These are phyloP conservation scores for Claviceps capensis DNA, from an alignment of 2,329 filamentous ascomycete species.

Conservation along the genomic window DNA sequence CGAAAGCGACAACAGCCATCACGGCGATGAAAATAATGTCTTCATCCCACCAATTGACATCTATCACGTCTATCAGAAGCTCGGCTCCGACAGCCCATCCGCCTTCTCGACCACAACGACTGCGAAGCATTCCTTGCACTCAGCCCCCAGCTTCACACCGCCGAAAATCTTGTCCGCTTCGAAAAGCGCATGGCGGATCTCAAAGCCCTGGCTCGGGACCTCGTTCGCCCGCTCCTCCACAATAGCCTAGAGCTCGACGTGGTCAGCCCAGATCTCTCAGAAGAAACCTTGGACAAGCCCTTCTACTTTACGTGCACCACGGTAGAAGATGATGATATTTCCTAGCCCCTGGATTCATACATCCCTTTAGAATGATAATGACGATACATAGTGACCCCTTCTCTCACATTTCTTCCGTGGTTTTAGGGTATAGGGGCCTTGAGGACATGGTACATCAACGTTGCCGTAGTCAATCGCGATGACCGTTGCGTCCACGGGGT, in stretches of 20 bases:
- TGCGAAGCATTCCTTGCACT: constrained; percentile 83
- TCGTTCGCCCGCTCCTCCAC: constrained; percentile 74
- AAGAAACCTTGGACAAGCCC: constrained; percentile 24
- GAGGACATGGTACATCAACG: too few relatives aligned
- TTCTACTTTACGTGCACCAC: constrained; percentile 38
- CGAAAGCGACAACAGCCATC: neutral
- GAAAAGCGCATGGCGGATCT: constrained; percentile 82
- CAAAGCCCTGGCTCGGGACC: constrained; percentile 68
- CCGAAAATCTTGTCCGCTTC: constrained; percentile 75
- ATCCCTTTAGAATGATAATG: neutral
- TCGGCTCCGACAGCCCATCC: constrained; percentile 47
- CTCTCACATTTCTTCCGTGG: too few relatives aligned
- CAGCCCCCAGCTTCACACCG: constrained; percentile 65
- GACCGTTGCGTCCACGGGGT: too few relatives aligned
- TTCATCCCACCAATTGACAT: constrained; percentile 36
- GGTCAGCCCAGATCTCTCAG: constrained; percentile 19
- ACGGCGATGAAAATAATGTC: constrained; percentile 12
- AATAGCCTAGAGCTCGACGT: constrained; percentile 74
- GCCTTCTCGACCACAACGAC: constrained; percentile 72
- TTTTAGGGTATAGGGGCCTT: too few relatives aligned
- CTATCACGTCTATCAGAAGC: constrained; percentile 63
- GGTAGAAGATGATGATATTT: constrained; percentile 34
- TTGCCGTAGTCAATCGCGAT: too few relatives aligned
- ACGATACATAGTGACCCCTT: too few relatives aligned
- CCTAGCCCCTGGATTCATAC: constrained; percentile 24